These are phyloP conservation scores for Lichtheimia hyalospora DNA, from an alignment of 371 early-diverging fungal species.

Conservation along the genomic window DNA sequence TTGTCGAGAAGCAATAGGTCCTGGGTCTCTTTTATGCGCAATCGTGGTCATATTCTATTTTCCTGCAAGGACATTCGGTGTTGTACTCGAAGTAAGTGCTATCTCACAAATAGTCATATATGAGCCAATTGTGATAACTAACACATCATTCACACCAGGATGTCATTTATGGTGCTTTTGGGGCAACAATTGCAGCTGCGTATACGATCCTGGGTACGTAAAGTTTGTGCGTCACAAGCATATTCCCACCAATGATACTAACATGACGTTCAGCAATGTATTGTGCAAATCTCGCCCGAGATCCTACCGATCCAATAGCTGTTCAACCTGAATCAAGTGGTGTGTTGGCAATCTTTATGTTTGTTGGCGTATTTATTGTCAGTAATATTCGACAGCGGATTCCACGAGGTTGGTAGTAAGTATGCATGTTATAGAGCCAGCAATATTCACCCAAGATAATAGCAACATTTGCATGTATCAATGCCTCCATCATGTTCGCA, in stretches of 20 bases:
- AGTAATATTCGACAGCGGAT: conserved; percentile 35
- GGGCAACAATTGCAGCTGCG: conserved; percentile 25
- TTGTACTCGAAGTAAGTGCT: conserved; percentile 10
- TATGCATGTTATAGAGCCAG: conserved; percentile 31
- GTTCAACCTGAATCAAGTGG: conserved; percentile 36
- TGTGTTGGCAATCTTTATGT: conserved; percentile 38
- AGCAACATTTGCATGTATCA: neutral
- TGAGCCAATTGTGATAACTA: neutral
- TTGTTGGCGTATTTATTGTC: conserved; percentile 33
- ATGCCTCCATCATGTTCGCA: neutral
- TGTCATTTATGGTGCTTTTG: conserved; percentile 28
- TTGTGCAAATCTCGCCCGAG: conserved; percentile 35
- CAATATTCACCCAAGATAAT: neutral
- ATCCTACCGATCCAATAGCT: conserved; percentile 23
- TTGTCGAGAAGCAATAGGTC: conserved; percentile 10
- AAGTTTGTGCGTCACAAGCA: neutral
- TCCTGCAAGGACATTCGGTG: conserved; percentile 25
- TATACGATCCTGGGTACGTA: conserved; percentile 33
- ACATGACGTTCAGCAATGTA: conserved; percentile 22
- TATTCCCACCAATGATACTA: neutral
- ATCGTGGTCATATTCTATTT: conserved; percentile 26
- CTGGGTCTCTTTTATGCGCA: conserved; percentile 10
- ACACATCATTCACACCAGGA: conserved; percentile 16
- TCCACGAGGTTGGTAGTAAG: conserved; percentile 24
- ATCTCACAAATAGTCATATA: too few species aligned